Conservation (phyloP, 208 protist genomes). For the Angomonas deanei region DNA sequence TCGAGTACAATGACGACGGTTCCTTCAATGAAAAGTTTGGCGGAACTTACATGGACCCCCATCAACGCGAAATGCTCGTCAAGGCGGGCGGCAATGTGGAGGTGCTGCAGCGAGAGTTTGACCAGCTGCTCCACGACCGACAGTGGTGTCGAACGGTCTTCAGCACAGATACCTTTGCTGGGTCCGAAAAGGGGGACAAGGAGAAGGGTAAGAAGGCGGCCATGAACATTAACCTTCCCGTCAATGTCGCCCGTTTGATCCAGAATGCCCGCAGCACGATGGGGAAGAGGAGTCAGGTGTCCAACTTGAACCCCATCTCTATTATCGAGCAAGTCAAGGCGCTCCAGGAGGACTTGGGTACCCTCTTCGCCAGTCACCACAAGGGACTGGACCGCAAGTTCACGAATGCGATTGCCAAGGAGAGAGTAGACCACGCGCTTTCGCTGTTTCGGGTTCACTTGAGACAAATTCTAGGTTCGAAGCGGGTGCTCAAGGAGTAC, state of each 20-base stretch:
- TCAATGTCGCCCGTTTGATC: slow-evolving; percentile 96
- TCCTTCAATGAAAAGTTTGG: slow-evolving; percentile 68
- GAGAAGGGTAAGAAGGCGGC: slow-evolving; percentile 49
- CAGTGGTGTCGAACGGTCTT: slow-evolving; percentile 56
- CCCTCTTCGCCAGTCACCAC: slow-evolving; percentile 81
- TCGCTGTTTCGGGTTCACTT: slow-evolving; percentile 94
- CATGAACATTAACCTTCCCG: slow-evolving; percentile 55
- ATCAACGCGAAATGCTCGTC: slow-evolving; percentile 84
- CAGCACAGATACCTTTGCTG: too few species aligned
- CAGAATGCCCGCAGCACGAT: slow-evolving; percentile 94
- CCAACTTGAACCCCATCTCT: slow-evolving; percentile 90
- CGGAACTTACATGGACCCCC: slow-evolving; percentile 79
- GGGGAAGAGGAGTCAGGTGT: slow-evolving; percentile 76
- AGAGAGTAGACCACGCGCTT: slow-evolving; percentile 94
- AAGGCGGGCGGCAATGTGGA: slow-evolving; percentile 59
- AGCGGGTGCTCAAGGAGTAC: slow-evolving; percentile 92
- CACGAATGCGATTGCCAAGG: slow-evolving; percentile 73
- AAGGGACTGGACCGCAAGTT: slow-evolving; percentile 51
- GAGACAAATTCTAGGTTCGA: slow-evolving; percentile 90
- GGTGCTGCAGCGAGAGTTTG: slow-evolving; percentile 88
- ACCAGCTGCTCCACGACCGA: slow-evolving; percentile 85
- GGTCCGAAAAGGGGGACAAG: too few species aligned
- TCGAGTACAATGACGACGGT: slow-evolving; percentile 75
- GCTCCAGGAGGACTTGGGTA: slow-evolving; percentile 71
- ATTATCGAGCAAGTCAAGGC: slow-evolving; percentile 74